Conservation (phyloP, 176 grass and related monocot species). For the Avena eriantha region DNA sequence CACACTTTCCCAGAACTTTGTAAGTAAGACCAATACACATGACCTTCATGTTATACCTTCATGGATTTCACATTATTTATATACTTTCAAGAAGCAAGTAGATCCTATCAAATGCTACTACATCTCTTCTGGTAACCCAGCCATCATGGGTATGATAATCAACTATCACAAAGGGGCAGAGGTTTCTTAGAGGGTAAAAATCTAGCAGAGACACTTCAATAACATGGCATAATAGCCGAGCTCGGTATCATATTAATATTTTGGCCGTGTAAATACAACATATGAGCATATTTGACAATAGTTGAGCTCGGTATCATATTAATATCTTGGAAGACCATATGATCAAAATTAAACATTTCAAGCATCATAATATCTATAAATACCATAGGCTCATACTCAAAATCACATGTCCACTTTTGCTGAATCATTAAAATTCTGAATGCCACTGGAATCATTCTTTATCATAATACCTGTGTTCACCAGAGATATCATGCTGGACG, state of each 20-base stretch:
- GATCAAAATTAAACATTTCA: background rate
- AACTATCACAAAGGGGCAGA: background rate
- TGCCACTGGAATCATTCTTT: background rate
- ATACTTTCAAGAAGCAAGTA: background rate
- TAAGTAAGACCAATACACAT: background rate
- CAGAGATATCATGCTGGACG: slow-evolving; percentile 76
- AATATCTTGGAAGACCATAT: background rate
- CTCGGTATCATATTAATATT: background rate
- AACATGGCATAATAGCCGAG: background rate
- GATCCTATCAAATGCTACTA: background rate
- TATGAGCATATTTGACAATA: slow-evolving; percentile 7
- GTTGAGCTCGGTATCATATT: background rate
- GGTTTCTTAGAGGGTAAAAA: background rate
- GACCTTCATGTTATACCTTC: background rate
- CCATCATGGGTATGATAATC: slow-evolving; percentile 2
- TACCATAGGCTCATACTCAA: background rate
- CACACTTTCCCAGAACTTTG: background rate
- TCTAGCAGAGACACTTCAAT: background rate
- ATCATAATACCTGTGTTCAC: slow-evolving; percentile 12
- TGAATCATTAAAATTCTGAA: background rate
- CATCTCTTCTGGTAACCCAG: background rate
- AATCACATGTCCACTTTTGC: background rate
- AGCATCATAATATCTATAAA: background rate
- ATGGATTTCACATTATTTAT: too few species aligned
- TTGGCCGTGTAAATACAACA: slow-evolving; percentile 4